These are phyloP conservation scores for Trypanosoma boissoni DNA, from an alignment of 208 protist species.

Conservation along the genomic window DNA sequence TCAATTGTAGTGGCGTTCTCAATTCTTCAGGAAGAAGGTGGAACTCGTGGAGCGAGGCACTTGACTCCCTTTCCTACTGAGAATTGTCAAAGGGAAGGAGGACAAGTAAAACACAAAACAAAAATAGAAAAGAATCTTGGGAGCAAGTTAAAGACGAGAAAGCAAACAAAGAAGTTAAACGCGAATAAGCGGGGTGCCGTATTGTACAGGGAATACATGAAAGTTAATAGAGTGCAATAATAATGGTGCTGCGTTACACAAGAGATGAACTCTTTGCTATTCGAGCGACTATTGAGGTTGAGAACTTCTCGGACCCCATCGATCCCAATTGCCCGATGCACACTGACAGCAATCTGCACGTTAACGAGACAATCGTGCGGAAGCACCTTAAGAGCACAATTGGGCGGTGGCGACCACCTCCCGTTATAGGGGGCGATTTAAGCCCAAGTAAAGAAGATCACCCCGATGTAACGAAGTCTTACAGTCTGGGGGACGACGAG, in stretches of 20 bases:
- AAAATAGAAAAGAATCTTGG: neutral
- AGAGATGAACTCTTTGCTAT: constrained; percentile 19
- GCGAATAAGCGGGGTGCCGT: too few species aligned
- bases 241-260: constrained; percentile 4
- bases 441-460: too few species aligned
- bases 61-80: constrained; percentile 21
- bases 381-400: constrained; percentile 10
- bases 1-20: constrained; percentile 10
- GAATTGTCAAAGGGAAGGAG: neutral
- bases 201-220: neutral
- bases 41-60: too few species aligned
- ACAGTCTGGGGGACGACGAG: too few species aligned
- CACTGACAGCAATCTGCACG: constrained; percentile 13
- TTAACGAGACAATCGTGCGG: constrained; percentile 15
- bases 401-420: neutral
- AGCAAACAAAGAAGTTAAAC: too few species aligned
- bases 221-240: neutral
- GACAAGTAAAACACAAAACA: neutral
- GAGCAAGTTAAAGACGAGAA: too few species aligned
- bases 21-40: too few species aligned
- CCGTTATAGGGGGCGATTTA: neutral
- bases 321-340: constrained; percentile 17
- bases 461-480: too few species aligned
- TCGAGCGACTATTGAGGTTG: neutral
- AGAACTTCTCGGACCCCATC: constrained; percentile 15